Evolutionary conservation across 2,329 filamentous ascomycete species (phyloP).

Genomic region (Fusarium falciforme): DNA sequence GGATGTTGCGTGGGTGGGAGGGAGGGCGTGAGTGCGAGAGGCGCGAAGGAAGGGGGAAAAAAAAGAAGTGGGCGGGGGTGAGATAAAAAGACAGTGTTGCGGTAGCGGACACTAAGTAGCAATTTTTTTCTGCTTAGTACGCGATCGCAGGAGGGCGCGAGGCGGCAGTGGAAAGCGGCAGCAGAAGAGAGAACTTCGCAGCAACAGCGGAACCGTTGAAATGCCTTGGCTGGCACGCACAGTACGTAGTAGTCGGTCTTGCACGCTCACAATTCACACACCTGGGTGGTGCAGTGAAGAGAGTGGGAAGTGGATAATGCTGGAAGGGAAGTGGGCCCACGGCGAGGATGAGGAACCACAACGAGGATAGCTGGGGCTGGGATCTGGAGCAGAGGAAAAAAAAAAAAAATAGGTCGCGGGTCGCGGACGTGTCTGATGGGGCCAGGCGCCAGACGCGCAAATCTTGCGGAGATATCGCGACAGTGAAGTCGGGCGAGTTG

Average conservation of each 20-base stretch:
- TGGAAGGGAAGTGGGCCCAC: conserved; percentile 44
- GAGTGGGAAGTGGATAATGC: conserved; percentile 43
- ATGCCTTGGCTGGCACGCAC: conserved; percentile 38
- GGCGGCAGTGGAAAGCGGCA: conserved; percentile 18
- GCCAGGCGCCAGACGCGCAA: conserved; percentile 46
- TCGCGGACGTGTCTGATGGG: conserved; percentile 44
- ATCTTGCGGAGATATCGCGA: conserved; percentile 34
- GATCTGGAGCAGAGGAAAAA: conserved; percentile 41
- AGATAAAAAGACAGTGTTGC: conserved; percentile 30
- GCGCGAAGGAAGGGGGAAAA: conserved; percentile 31
- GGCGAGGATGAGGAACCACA: conserved; percentile 42
- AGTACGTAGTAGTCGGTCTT: conserved; percentile 31
- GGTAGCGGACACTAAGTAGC: conserved; percentile 31
- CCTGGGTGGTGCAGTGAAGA: conserved; percentile 25
- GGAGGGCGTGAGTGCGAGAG: conserved; percentile 35
- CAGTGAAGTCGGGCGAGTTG: conserved; percentile 17
- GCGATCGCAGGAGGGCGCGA: conserved; percentile 25
- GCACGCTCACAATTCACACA: conserved; percentile 32
- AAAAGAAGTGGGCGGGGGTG: conserved; percentile 41
- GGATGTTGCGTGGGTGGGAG: conserved; percentile 33
- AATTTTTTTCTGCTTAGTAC: conserved; percentile 34
- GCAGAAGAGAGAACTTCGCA: conserved; percentile 11
- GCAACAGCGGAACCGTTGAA: conserved; percentile 39
- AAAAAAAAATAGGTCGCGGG: conserved; percentile 42
- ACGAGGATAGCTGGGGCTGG: conserved; percentile 44